Base-by-base conservation (phyloP, 1,284 basidiomycete genomes). In the Marasmius fiardii region DNA sequence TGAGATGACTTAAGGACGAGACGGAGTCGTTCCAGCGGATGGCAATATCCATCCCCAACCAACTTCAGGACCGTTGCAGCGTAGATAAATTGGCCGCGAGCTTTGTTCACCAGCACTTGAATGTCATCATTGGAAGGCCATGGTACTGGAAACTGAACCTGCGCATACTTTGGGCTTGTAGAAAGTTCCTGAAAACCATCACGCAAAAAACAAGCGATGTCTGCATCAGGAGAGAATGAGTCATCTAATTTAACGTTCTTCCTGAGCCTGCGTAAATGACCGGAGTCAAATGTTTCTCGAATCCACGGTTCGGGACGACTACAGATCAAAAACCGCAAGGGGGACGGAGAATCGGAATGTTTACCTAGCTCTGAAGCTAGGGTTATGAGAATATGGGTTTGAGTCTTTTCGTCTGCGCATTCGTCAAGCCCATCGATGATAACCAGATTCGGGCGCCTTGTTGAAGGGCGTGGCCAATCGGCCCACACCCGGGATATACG, bases 261-360 rank as follows among this genome's bases (percentile, higher is more conserved):
- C 14, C 12, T 21, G 26, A 28, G n/a, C n/a, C n/a, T n/a, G n/a
- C 12, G 11, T n/a, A 53, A 23, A 14, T 45, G 41, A 21, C 5
- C 3, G 16, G n/a, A 8, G 2, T 45, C 18, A 34, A 53, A 45
- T 18, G 64, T 64, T 0, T 67, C 63, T 10, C 61, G 55, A 31
- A 68, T 65, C 35, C 62, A 63, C 0, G 64, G n/a, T n/a, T n/a
- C n/a, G n/a, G n/a, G n/a, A n/a, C n/a, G n/a, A n/a, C n/a, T n/a
- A n/a, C n/a, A n/a, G n/a, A 68, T 60, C 54, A 68, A 61, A 53
- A 67, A 64, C 44, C 63, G 63, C 3, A 68, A 55, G 2, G 66
- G 66, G 0, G 64, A 41, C 2, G n/a, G 3, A 6, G 16, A 16
- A 7, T 20, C n/a, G 14, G 16, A 16, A n/a, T 41, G 14, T 28